Evolutionary conservation across 164 flowering plant genomes (phyloP).

Genomic region (Cinnamomum micranthum): DNA sequence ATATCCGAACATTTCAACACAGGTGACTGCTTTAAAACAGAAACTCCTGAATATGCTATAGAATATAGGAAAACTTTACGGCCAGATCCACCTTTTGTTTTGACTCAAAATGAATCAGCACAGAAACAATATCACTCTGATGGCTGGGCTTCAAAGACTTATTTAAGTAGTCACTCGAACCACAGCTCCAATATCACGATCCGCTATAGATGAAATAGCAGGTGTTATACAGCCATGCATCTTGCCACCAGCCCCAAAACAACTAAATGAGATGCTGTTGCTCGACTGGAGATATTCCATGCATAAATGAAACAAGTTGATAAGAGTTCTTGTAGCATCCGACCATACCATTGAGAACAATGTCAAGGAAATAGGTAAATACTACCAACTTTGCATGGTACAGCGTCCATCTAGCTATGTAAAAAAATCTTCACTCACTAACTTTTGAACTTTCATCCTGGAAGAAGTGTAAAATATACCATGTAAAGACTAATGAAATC

Average conservation of each 20-base stretch:
- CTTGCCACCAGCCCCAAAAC: conserved; percentile 13
- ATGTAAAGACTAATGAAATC: neutral
- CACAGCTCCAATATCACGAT: conserved; percentile 9
- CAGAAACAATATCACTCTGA: conserved; percentile 21
- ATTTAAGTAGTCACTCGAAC: conserved; percentile 27
- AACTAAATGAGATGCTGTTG: conserved; percentile 10
- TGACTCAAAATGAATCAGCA: conserved; percentile 18
- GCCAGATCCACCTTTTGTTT: conserved; percentile 44
- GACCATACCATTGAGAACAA: conserved; percentile 18
- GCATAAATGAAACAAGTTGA: too few species aligned
- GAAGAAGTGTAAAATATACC: neutral
- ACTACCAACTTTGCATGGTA: conserved; percentile 23
- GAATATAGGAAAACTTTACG: conserved; percentile 19
- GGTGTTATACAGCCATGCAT: conserved; percentile 24
- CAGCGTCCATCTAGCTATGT: neutral
- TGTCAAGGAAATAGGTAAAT: conserved; percentile 14
- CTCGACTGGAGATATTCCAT: conserved; percentile 2
- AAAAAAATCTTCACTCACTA: conserved; percentile 15
- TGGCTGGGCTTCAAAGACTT: conserved; percentile 46
- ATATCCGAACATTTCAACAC: conserved; percentile 19
- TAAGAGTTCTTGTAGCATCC: neutral
- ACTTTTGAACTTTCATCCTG: conserved; percentile 50
- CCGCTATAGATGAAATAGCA: conserved; percentile 11
- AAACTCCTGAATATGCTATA: conserved; percentile 15
- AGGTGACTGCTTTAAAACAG: conserved; percentile 13